phyloP scores from a whole-genome alignment of 139 green algal species.

The Auxenochlorella pyrenoidosa region DNA sequence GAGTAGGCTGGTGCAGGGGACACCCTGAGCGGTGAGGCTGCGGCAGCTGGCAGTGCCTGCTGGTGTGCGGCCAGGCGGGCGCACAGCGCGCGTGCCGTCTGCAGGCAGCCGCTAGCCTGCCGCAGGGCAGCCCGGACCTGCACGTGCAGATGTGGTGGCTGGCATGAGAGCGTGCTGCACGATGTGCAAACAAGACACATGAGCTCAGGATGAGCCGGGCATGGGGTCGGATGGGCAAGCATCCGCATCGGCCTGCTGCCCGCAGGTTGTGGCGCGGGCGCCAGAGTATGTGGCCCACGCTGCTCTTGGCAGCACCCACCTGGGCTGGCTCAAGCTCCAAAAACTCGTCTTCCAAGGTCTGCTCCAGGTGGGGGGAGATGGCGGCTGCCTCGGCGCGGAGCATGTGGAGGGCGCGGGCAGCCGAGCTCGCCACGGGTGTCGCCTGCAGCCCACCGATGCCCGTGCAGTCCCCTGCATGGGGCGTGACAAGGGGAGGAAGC shows the following conservation, averaged over 20 bases:
- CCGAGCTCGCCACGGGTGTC: no score
- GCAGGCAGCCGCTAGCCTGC: neutral
- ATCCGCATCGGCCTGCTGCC: no score
- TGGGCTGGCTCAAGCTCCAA: neutral
- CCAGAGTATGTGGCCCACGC: no score
- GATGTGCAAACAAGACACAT: no score
- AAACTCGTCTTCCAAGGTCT: slow-evolving; percentile 25
- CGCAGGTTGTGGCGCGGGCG: no score
- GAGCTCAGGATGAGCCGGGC: neutral
- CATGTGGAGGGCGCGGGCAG: no score
- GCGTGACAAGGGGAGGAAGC: no score
- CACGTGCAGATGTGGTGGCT: neutral
- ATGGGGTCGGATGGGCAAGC: neutral
- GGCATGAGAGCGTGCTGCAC: no score
- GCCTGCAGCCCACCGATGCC: no score
- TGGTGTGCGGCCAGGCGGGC: neutral
- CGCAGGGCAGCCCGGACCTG: neutral
- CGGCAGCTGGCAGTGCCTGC: neutral
- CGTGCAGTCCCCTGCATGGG: no score
- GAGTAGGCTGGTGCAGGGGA: neutral
- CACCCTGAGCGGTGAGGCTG: neutral
- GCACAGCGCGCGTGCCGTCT: slow-evolving; percentile 1
- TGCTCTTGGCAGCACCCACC: neutral
- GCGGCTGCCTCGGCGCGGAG: no score
- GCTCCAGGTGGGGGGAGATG: no score